These are phyloP conservation scores for Hypoxylon sp. DNA, from an alignment of 2,329 filamentous ascomycete genomes.

Conservation along the genomic window DNA sequence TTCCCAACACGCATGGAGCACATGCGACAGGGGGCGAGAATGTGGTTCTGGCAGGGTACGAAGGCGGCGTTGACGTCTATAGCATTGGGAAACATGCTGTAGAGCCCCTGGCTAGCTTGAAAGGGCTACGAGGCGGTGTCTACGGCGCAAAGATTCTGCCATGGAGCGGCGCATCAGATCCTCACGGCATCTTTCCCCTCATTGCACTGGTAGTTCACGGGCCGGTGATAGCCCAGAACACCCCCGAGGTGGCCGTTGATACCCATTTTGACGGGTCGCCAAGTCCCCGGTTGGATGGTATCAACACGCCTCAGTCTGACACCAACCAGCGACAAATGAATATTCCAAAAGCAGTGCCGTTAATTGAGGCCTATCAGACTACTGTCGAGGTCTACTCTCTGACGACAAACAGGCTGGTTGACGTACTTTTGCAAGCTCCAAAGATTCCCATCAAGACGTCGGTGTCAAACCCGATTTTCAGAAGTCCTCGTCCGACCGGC, in stretches of 20 bases:
- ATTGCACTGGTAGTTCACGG: constrained; percentile 84
- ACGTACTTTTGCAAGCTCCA: constrained; percentile 76
- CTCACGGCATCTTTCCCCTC: constrained; percentile 70
- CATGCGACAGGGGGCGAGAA: constrained; percentile 60
- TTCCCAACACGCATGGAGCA: constrained; percentile 57
- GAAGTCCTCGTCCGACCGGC: constrained; percentile 73
- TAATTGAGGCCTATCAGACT: constrained; percentile 77
- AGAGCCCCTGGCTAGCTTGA: constrained; percentile 73
- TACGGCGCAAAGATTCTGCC: constrained; percentile 83
- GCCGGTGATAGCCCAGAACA: constrained; percentile 62
- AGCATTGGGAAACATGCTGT: constrained; percentile 75
- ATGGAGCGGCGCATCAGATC: constrained; percentile 65
- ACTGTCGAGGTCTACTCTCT: constrained; percentile 90
- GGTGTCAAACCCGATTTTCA: constrained; percentile 68
- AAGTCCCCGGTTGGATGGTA: constrained; percentile 52
- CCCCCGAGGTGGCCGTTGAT: constrained; percentile 49
- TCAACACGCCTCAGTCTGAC: constrained; percentile 53
- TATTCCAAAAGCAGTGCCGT: constrained; percentile 47
- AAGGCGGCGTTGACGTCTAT: constrained; percentile 81
- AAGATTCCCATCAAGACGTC: constrained; percentile 66
- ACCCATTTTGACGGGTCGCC: constrained; percentile 49
- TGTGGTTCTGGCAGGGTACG: constrained; percentile 78
- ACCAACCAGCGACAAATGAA: constrained; percentile 49
- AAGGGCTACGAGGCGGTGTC: constrained; percentile 81
- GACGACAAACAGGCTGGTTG: constrained; percentile 73